These are phyloP conservation scores for Aspergillus costaricaensis DNA, from an alignment of 2,329 filamentous ascomycete species.

Conservation along the genomic window DNA sequence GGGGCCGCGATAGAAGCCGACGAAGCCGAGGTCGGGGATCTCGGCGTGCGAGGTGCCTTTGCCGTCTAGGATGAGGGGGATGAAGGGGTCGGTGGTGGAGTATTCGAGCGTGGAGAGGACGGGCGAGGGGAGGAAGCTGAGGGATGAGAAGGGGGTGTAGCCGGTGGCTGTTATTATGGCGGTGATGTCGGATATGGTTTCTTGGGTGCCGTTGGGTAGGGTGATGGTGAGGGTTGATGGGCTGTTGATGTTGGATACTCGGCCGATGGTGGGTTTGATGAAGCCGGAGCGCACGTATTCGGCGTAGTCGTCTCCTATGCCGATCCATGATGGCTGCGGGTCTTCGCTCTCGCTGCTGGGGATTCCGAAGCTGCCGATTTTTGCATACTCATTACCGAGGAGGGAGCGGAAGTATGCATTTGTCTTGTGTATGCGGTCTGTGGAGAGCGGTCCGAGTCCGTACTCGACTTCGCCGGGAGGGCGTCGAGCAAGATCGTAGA, in stretches of 20 bases:
- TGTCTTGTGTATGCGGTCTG: constrained; percentile 56
- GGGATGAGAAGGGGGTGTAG: constrained; percentile 64
- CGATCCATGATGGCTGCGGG: constrained; percentile 63
- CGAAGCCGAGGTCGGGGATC: constrained; percentile 69
- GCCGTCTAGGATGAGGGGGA: constrained; percentile 68
- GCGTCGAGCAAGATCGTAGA: constrained; percentile 69
- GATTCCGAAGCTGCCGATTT: constrained; percentile 33
- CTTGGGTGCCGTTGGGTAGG: constrained; percentile 36
- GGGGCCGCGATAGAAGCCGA: constrained; percentile 80
- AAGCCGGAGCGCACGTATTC: constrained; percentile 70
- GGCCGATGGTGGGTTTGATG: constrained; percentile 56
- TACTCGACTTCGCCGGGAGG: constrained; percentile 61
- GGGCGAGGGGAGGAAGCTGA: constrained; percentile 64
- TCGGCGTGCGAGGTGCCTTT: constrained; percentile 64
- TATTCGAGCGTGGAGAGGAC: constrained; percentile 62
- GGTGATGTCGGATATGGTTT: constrained; percentile 58
- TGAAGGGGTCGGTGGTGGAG: constrained; percentile 54
- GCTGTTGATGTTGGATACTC: constrained; percentile 22
- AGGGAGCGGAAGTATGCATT: constrained; percentile 53
- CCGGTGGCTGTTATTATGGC: constrained; percentile 76
- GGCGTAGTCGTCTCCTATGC: constrained; percentile 70
- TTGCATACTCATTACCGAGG: constrained; percentile 50
- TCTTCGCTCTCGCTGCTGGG: constrained; percentile 44
- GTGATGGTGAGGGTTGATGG: constrained; percentile 28
- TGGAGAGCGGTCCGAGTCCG: constrained; percentile 63